These are phyloP conservation scores for Cryphonectria carpinicola DNA, from an alignment of 2,329 filamentous ascomycete species.

Conservation along the genomic window DNA sequence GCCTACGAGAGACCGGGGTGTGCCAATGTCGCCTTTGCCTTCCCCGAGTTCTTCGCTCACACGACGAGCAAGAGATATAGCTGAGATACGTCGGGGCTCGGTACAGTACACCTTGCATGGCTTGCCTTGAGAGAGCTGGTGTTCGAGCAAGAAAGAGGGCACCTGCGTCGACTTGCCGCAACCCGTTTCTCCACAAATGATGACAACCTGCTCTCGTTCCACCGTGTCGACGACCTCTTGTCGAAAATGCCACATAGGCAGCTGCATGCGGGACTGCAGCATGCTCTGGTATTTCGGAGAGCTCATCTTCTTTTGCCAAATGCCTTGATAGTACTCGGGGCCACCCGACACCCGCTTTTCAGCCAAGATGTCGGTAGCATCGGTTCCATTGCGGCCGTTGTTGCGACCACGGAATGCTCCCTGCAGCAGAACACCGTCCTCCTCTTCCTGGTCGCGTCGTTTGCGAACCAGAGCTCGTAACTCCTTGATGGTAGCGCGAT, in stretches of 20 bases:
- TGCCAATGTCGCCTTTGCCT: slow-evolving; percentile 78
- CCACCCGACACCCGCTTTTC: slow-evolving; percentile 47
- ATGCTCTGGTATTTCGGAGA: slow-evolving; percentile 74
- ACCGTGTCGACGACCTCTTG: slow-evolving; percentile 78
- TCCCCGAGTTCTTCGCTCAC: slow-evolving; percentile 96
- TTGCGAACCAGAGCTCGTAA: slow-evolving; percentile 73
- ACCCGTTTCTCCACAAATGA: slow-evolving; percentile 95
- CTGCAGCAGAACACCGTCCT: slow-evolving; percentile 76
- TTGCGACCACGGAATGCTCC: slow-evolving; percentile 73
- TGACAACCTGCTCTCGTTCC: slow-evolving; percentile 80
- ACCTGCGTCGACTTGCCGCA: slow-evolving; percentile 98
- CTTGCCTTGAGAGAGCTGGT: slow-evolving; percentile 79
- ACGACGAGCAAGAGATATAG: slow-evolving; percentile 87
- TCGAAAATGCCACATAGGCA: slow-evolving; percentile 89
- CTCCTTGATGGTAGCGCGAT: slow-evolving; percentile 69
- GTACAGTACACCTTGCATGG: slow-evolving; percentile 94
- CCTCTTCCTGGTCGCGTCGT: slow-evolving; percentile 69
- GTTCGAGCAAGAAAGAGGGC: slow-evolving; percentile 90
- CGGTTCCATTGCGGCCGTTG: slow-evolving; percentile 49
- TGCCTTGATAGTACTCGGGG: slow-evolving; percentile 56
- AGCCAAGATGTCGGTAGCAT: slow-evolving; percentile 53
- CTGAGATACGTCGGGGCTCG: slow-evolving; percentile 92
- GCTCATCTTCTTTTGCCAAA: slow-evolving; percentile 63
- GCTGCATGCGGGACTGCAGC: slow-evolving; percentile 74
- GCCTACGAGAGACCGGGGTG: slow-evolving; percentile 80